Evolutionary conservation across 2,329 filamentous ascomycete genomes (phyloP).

Genomic region (Blastomyces emzantsi): DNA sequence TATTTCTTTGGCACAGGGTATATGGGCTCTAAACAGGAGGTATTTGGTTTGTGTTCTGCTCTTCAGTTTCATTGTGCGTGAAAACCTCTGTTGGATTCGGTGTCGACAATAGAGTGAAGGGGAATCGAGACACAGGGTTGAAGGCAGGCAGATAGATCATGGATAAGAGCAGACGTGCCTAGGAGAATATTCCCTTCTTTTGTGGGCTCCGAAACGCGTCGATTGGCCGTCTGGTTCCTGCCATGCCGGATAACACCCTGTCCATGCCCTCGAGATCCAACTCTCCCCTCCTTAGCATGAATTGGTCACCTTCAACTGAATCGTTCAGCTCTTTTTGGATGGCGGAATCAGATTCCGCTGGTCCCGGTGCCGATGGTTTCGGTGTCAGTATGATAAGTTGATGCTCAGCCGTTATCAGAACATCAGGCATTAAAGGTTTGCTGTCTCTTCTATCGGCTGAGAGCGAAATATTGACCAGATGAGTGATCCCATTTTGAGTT

Average conservation of each 20-base stretch:
- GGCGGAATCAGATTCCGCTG: constrained; percentile 14
- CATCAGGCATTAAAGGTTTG: constrained; percentile 21
- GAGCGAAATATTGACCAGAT: constrained; percentile 27
- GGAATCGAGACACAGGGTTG: neutral
- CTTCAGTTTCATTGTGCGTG: neutral
- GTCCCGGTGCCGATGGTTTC: constrained; percentile 21
- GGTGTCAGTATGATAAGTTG: constrained; percentile 33
- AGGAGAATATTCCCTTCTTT: constrained; percentile 18
- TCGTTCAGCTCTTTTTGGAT: constrained; percentile 7
- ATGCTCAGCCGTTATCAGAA: constrained; percentile 35
- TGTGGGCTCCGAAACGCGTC: constrained; percentile 14
- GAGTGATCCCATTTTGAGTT: constrained; percentile 30
- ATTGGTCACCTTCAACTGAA: constrained; percentile 27
- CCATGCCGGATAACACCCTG: constrained; percentile 38
- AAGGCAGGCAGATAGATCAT: neutral
- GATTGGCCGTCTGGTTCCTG: constrained; percentile 18
- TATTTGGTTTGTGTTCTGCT: neutral
- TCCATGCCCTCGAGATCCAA: constrained; percentile 43
- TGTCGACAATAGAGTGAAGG: neutral
- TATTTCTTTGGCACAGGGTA: neutral
- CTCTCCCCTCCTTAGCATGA: constrained; percentile 35
- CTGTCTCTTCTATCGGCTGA: constrained; percentile 19
- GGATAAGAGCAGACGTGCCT: neutral
- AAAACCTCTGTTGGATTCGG: neutral
- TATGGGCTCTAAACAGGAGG: neutral